A percentile compares a stretch with the other conserved stretches of the same genome.
These are phyloP conservation scores for Clitopilus hobsonii DNA, from an alignment of 768 basidiomycete species.

Conservation along the genomic window DNA sequence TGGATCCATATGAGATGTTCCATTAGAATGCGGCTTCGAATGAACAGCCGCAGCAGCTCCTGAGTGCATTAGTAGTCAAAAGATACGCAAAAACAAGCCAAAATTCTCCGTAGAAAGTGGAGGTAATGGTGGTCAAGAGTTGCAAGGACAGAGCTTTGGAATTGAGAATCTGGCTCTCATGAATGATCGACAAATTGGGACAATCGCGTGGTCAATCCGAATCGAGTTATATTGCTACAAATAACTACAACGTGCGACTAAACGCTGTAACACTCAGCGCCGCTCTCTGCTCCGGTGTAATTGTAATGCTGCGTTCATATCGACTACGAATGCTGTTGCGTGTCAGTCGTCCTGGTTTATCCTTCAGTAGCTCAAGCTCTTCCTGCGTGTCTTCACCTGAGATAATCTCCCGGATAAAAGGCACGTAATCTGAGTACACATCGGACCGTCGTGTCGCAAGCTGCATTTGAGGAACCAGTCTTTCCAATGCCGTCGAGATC, in stretches of 20 bases:
- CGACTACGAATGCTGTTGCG: conserved; percentile 50
- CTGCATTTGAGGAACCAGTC: conserved; percentile 37
- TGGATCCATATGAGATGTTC: conserved; percentile 22
- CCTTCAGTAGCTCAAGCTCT: conserved; percentile 15
- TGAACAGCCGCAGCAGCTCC: neutral
- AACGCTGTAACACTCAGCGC: conserved; percentile 20
- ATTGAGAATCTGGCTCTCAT: conserved; percentile 8
- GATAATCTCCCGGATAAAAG: conserved; percentile 64
- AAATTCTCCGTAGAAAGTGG: conserved; percentile 9
- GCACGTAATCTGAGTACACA: conserved; percentile 65
- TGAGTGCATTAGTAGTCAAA: conserved; percentile 5
- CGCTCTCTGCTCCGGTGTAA: conserved; percentile 9
- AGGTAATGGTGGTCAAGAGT: conserved; percentile 4
- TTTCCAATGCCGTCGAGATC: conserved; percentile 43
- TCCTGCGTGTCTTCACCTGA: conserved; percentile 57
- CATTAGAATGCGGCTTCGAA: conserved; percentile 12
- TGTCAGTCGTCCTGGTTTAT: conserved; percentile 39
- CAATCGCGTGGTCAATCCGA: conserved; percentile 26
- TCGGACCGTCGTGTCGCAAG: conserved; percentile 38
- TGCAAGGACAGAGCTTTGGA: conserved; percentile 4
- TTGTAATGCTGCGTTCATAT: conserved; percentile 23
- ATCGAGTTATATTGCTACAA: conserved; percentile 38
- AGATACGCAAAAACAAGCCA: neutral
- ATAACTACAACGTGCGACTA: conserved; percentile 22
- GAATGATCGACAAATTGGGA: conserved; percentile 22